Conservation (phyloP, 1,284 basidiomycete genomes). For the Athelia psychrophila region DNA sequence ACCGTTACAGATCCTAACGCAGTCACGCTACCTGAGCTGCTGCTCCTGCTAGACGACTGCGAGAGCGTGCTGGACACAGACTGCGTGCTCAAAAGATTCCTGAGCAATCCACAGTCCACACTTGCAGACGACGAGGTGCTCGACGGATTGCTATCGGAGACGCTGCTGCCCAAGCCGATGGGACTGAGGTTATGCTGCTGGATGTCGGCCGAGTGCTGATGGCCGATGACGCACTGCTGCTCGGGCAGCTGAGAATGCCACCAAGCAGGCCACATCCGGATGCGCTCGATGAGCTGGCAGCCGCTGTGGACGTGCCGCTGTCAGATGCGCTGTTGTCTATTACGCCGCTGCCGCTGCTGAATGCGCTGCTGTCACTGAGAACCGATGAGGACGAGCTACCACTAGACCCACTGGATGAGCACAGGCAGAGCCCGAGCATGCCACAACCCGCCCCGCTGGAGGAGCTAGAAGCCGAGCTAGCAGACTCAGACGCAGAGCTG, state of each 20-base stretch:
- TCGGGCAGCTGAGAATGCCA: neutral
- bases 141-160: neutral
- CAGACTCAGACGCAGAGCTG: neutral
- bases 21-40: neutral
- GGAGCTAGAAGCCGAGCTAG: neutral
- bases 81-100: neutral
- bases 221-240: neutral
- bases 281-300: neutral
- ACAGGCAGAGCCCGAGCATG: neutral
- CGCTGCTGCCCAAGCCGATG: neutral
- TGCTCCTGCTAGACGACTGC: neutral
- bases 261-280: neutral
- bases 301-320: neutral
- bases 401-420: neutral
- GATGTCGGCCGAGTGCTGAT: neutral
- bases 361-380: neutral
- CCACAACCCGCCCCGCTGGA: neutral
- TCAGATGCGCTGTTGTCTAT: neutral
- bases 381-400: too few species aligned
- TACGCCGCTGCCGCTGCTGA: neutral
- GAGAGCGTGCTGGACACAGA: neutral
- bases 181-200: neutral
- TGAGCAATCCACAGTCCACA: neutral
- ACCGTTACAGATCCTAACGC: neutral
- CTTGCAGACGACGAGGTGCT: neutral